Evolutionary conservation across 139 green algal species (phyloP), one percentile per base, ranked within the genome.

Genomic region (Zygnema circumcarinatum): DNA sequence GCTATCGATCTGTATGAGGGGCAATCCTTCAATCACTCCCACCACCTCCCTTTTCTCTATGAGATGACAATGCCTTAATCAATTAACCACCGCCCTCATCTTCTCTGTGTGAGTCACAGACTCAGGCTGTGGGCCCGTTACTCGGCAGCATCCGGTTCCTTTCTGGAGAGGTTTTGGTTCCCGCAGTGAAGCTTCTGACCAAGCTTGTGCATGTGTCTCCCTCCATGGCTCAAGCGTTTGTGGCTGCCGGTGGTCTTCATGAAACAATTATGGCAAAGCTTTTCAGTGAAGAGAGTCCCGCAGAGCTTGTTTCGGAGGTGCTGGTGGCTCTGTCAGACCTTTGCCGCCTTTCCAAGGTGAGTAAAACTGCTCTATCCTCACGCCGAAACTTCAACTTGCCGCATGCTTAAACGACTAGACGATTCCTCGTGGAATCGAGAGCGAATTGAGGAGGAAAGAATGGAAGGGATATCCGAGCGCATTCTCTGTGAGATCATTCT

Each of bases 221-320:
- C 2, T 35, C 53, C 21, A 78, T 29, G 2, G 84, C 76, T 20
- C 36, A 67, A 21, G 29, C 54, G 29, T 88, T 89, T 52, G 79
- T 89, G 35, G 79, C 69, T 76, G 22, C 38, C 33, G 84, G 84
- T 1, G 84, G 84, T 21, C 76, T 89, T n/a, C n/a, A 89, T 36
- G 22, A 53, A 39, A 36, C 1, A 36, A 39, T 89, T 29, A 88
- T 89, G 75, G 78, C 38, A 33, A 21, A 39, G 21, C n/a, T 89
- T n/a, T 33, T 86, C 1, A 36, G 40, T 35, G 25, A 21, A 36
- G 32, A 76, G 40, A 86, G 79, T 62, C 76, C 2, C 25, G 39
- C 47, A 35, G 73, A 88, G 40, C 42, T 87, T 25, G 83, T 84
- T 2, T 33, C 36, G 11, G 83, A 88, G 1, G n/a, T 87, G 25